Base-by-base conservation (phyloP, 2,329 filamentous ascomycete genomes). In the Ophiostoma pallidulum region DNA sequence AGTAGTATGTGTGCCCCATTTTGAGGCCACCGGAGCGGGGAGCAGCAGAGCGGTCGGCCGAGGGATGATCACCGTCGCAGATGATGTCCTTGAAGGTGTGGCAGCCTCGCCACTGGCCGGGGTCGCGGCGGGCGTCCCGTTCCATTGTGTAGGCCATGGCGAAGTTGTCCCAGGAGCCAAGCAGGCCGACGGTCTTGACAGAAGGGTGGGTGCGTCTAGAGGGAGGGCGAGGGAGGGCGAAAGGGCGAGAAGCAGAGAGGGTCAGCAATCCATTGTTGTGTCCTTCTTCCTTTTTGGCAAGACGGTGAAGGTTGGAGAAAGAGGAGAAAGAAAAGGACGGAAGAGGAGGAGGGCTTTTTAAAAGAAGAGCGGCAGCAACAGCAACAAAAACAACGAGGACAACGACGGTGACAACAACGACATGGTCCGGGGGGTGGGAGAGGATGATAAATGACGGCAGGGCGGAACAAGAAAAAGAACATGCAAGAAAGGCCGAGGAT, bases 151-250 rank as follows among this genome's bases (percentile, higher is more conserved):
- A 91, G 42, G 79, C 71, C 60, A 76, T 80, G 51, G 75, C 72
- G 67, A 96, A 96, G 69, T 95, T 95, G 69, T 96, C 90, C 91
- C 91, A 97, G 54, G 89, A 95, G 53, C 91, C 91, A 57, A 92
- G 74, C 39, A 96, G 75, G 60, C 86, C 80, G 55, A 96, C 86
- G 38, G 82, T 83, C 53, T 74, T 73, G 53, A 80, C 74, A 44
- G 76, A 73, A 54, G 75, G 73, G 56, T 74, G 64, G 47, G 79
- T 80, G 66, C 77, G 72, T 60, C 79, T 83, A 61, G 14, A 24
- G 16, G 24, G 13, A 31, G 6, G 20, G 31, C 39, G 22, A 41
- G 20, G 16, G 37, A 14, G 26, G 48, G 37, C 19, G 10, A 39
- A 8, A n/a, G 26, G 48, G 37, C 19, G 10, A 39, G 6, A n/a